phyloP scores from a whole-genome alignment of 2,329 filamentous ascomycete genomes.

The Aureobasidium lini region DNA sequence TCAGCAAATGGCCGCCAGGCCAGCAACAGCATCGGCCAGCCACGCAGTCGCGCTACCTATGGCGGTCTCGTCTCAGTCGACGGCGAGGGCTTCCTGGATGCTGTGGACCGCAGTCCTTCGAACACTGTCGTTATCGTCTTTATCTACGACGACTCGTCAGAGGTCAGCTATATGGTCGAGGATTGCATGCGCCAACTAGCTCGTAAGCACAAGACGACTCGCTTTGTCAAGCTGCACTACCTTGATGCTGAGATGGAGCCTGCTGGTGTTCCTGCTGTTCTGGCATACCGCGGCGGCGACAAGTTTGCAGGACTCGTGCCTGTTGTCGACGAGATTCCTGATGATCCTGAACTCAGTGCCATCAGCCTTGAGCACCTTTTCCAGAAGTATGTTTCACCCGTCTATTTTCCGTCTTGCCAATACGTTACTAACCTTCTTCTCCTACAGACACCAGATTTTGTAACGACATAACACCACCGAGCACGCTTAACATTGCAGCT shows the following conservation, averaged over 20 bases:
- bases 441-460: constrained; percentile 15
- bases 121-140: constrained; percentile 87
- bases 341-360: constrained; percentile 44
- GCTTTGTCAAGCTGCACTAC: constrained; percentile 87
- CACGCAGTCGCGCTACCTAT: constrained; percentile 48
- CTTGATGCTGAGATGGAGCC: constrained; percentile 92
- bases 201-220: constrained; percentile 58
- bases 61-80: constrained; percentile 79
- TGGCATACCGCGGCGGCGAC: constrained; percentile 85
- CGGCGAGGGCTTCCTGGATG: constrained; percentile 87
- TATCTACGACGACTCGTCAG: constrained; percentile 83
- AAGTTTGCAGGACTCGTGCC: constrained; percentile 86
- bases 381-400: constrained; percentile 40
- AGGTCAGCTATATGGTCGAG: constrained; percentile 72
- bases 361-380: constrained; percentile 51
- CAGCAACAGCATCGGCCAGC: constrained; percentile 5
- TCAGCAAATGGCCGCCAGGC: not conserved
- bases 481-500: not conserved
- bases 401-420: not conserved
- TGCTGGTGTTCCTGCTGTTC: constrained; percentile 75
- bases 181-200: constrained; percentile 70
- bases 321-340: constrained; percentile 75
- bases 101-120: constrained; percentile 77
- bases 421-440: not conserved
- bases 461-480: not conserved